Percentiles rank a stretch among this genome's conserved stretches.
Evolutionary conservation across 345 rosid genomes (phyloP).

Genomic region (Abelmoschus esculentus): DNA sequence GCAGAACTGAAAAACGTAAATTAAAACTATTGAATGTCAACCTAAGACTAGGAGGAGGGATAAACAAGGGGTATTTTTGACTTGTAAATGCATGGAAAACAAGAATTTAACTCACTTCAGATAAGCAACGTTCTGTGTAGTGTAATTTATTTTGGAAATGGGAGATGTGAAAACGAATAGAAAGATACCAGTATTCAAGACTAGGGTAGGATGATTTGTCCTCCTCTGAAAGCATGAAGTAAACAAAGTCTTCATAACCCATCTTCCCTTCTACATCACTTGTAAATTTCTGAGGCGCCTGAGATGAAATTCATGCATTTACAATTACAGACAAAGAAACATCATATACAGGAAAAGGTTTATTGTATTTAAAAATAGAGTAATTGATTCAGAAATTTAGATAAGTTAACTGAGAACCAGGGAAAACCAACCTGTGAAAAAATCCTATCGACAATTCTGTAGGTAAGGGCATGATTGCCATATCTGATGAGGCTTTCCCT

Average conservation of each 20-base stretch:
- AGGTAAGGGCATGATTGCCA: constrained; percentile 77
- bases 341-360: background rate
- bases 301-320: constrained; percentile 16
- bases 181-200: constrained; percentile 72
- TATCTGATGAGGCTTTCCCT: constrained; percentile 73
- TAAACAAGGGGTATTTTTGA: background rate
- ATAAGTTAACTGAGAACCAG: constrained; percentile 2
- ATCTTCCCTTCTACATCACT: constrained; percentile 69
- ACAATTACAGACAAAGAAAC: background rate
- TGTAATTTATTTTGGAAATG: background rate
- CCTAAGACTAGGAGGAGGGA: background rate
- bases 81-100: background rate
- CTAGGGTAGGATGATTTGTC: constrained; percentile 85
- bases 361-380: background rate
- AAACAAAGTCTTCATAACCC: constrained; percentile 94
- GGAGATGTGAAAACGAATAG: background rate
- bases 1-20: background rate
- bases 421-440: constrained; percentile 70
- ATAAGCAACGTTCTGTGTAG: background rate
- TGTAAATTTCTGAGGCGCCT: constrained; percentile 67
- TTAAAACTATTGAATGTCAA: background rate
- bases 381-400: background rate
- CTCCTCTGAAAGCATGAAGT: constrained; percentile 85
- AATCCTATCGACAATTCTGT: constrained; percentile 80
- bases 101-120: background rate